A percentile compares a stretch with the other conserved stretches of the same genome.
These are phyloP conservation scores for Phyllosticta citriasiana DNA, from an alignment of 2,329 filamentous ascomycete species.

Conservation along the genomic window DNA sequence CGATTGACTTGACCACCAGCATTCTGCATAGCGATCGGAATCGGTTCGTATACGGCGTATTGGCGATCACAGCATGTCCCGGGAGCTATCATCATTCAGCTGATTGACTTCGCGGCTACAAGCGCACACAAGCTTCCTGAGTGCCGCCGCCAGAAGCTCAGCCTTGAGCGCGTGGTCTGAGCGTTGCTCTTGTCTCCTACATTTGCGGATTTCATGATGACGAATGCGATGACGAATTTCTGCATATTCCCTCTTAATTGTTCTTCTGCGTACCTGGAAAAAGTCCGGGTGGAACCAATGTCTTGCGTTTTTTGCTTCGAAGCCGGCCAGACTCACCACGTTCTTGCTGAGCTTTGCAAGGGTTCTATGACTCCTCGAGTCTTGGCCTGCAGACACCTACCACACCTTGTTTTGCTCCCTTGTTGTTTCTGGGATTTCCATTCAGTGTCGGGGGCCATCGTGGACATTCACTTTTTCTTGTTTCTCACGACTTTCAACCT, in stretches of 20 bases:
- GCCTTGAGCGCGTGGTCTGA: background rate
- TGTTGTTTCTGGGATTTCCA: background rate
- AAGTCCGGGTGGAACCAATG: no score
- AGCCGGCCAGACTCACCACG: background rate
- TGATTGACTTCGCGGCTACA: background rate
- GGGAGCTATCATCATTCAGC: background rate
- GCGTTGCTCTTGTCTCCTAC: background rate
- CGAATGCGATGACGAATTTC: conserved; percentile 7
- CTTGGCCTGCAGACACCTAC: background rate
- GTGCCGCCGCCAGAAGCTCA: background rate
- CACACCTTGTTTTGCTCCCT: background rate
- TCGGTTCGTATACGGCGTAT: conserved; percentile 5
- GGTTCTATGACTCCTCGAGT: background rate
- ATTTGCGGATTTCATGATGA: conserved; percentile 2
- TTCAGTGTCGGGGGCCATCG: background rate
- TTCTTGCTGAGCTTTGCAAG: background rate
- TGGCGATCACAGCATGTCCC: background rate
- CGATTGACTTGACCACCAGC: conserved; percentile 1
- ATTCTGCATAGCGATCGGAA: conserved; percentile 9
- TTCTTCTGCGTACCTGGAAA: background rate
- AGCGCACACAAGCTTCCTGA: background rate
- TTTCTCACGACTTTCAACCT: no score
- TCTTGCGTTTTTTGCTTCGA: background rate
- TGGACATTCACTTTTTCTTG: background rate
- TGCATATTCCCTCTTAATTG: conserved; percentile 1